A percentile compares a stretch with the other conserved stretches of the same genome.
Evolutionary conservation across 2,329 filamentous ascomycete species (phyloP).

Genomic region (Rhynchosporium graminicola): DNA sequence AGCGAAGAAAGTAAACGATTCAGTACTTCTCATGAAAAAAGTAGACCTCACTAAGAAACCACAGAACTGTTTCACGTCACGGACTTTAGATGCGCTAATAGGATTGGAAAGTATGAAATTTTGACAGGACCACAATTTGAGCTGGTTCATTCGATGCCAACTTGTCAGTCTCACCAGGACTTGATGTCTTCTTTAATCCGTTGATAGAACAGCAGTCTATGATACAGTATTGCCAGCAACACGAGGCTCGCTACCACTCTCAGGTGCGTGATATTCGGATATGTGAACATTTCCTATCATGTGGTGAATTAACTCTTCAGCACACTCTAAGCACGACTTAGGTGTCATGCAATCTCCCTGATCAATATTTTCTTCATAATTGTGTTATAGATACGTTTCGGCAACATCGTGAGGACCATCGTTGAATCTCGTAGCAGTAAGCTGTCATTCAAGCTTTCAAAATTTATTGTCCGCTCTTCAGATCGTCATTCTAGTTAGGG

Average conservation of each 20-base stretch:
- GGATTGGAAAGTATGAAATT: too few species aligned
- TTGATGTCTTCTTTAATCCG: conserved; percentile 16
- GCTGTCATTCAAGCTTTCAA: conserved; percentile 40
- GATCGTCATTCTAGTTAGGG: conserved; percentile 31
- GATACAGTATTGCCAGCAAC: conserved; percentile 28
- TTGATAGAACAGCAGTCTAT: conserved; percentile 28
- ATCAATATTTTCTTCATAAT: conserved; percentile 20
- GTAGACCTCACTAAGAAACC: too few species aligned
- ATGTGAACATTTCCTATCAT: conserved; percentile 33
- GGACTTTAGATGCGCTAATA: too few species aligned
- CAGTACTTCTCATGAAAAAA: too few species aligned
- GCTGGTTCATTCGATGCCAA: too few species aligned
- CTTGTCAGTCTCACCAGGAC: too few species aligned
- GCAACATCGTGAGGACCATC: conserved; percentile 36
- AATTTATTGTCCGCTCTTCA: conserved; percentile 9
- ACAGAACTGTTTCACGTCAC: too few species aligned
- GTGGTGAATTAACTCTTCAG: conserved; percentile 33
- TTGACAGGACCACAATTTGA: too few species aligned
- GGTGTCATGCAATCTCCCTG: conserved; percentile 30
- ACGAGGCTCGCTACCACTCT: conserved; percentile 29
- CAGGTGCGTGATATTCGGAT: conserved; percentile 29
- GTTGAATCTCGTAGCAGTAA: conserved; percentile 40
- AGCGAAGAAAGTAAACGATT: too few species aligned
- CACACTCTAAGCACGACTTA: conserved; percentile 29
- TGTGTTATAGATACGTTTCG: conserved; percentile 16